Base-by-base conservation (phyloP, 2,329 filamentous ascomycete genomes). In the Grosmannia clavigera region DNA sequence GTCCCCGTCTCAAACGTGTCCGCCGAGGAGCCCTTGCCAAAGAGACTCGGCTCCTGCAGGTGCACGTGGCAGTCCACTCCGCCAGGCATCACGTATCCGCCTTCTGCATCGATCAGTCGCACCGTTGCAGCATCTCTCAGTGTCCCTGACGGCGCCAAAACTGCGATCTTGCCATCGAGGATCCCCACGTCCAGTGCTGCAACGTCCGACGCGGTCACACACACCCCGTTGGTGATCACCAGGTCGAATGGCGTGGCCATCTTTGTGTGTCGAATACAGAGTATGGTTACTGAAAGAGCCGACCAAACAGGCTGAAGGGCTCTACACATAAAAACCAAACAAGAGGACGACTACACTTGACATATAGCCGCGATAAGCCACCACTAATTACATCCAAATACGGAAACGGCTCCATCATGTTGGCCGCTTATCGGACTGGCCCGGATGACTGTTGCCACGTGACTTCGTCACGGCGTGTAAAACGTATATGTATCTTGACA, bases 1-100 rank as follows among this genome's bases (percentile, higher is more conserved):
- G 79, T 78, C 0, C 81, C 81, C 22, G 64, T 58, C 58, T 66
- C 68, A 52, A 66, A 74, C 22, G 64, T 71, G 64, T 74, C 73
- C 16, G 68, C 65, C 4, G 69, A 70, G 5, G 63, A 64, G 2
- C 69, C 68, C 59, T 68, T 68, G 53, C 69, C 68, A 46, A 73
- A 71, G 64, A 73, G 63, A 57, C 66, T 69, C 14, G 71, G 72
- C 65, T 74, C 72, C 58, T 73, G 64, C n/a, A 75, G 67, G 59
- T 75, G 73, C 0, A 74, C 73, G 58, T 75, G 70, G 54, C 67
- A 69, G 64, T 75, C 73, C 4, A 75, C 67, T n/a, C 73, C 73
- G 3, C 73, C 73, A 7, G 71, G 72, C 69, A 71, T 76, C 12
- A 76, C 71, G 67, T 73, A 76, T 33, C 70, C 74, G 16, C 73